These are phyloP conservation scores for Pogostemon cablin DNA, from an alignment of 257 asterid genomes.

Conservation along the genomic window DNA sequence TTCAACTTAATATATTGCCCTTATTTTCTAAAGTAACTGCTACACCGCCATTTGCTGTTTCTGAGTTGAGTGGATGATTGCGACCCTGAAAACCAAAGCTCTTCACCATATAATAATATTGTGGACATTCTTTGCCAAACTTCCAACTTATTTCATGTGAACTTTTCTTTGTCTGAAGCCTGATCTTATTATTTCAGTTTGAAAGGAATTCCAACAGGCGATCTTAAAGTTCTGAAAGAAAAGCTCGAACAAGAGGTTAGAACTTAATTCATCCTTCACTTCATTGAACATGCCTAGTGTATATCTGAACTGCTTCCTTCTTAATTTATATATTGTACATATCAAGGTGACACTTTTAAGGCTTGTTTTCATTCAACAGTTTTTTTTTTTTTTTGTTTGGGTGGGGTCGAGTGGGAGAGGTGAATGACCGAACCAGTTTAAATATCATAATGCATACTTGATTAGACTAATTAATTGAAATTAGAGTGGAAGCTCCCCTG, in stretches of 20 bases:
- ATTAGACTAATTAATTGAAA: neutral
- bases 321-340: neutral
- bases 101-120: neutral
- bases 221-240: constrained; percentile 71
- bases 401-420: too few relatives aligned
- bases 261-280: constrained; percentile 16
- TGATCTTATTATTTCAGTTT: constrained; percentile 52
- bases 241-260: constrained; percentile 86
- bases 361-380: constrained; percentile 6
- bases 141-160: neutral
- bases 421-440: neutral
- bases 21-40: constrained; percentile 20
- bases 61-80: neutral
- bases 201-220: constrained; percentile 70
- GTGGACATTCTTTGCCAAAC: constrained; percentile 10
- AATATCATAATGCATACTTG: neutral
- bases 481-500: neutral
- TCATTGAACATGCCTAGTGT: neutral
- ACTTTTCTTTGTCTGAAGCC: constrained; percentile 28
- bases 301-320: neutral
- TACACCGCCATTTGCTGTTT: neutral
- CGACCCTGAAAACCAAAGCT: constrained; percentile 9
- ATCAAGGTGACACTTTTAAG: neutral
- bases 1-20: neutral
- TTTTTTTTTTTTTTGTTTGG: neutral